Evolutionary conservation across 805 yeast species (phyloP), one percentile per base, ranked within the genome.

Genomic region (Millerago galiae): DNA sequence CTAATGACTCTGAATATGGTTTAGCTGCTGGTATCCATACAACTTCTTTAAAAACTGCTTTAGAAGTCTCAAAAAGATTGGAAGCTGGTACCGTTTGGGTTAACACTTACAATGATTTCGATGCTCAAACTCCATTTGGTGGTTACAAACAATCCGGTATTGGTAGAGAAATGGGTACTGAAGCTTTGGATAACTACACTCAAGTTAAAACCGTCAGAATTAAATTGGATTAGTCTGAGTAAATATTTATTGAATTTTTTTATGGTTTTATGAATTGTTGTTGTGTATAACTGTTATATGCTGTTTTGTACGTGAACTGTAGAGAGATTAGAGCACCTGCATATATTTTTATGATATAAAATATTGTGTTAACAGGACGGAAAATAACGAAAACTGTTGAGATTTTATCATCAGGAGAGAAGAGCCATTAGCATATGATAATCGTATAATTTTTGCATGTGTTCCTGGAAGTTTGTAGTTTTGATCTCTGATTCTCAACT

Each of bases 61-160:
- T 44, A 11, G 38, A 38, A 5, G 44, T 44, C n/a, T 44, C 47
- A 4, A 44, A 35, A 25, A 38, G 39, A 41, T 28, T 44, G 17
- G 47, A 44, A 26, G 47, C 47, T 32, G 47, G 47, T 44, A 44
- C 47, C 24, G 40, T 44, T 17, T 44, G 47, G 47, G 40, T 44
- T n/a, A 44, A 44, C 40, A 44, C 47, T 27, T 44, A 44, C 35
- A 44, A 44, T 28, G 47, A 44, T 34, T 44, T 44, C 25, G 47
- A 44, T 33, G 35, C 47, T 24, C 47, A 44, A 33, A 44, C 47
- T 17, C 47, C 47, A 38, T 44, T 44, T 18, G 47, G 47, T 44
- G 47, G 47, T 31, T 44, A 37, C 42, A 44, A 44, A 37, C 42
- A 41, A 40, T 41, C 44, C 28, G 47, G 47, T 44, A 44, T 44